These are phyloP conservation scores for Pythium angustatum DNA, from an alignment of 352 stramenopile genomes.

Conservation along the genomic window DNA sequence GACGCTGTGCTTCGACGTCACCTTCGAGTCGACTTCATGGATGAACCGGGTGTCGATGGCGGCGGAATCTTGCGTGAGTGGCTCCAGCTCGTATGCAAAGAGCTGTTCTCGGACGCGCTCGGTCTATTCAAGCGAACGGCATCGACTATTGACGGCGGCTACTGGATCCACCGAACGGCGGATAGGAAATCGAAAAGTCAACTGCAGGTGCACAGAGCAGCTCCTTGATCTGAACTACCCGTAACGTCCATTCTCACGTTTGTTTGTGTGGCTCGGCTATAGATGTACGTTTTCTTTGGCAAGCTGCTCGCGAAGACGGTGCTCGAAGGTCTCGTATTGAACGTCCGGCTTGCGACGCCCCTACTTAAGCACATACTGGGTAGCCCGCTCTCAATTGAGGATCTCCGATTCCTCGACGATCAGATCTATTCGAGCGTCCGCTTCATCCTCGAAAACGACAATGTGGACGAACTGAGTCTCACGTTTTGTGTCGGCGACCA, in stretches of 20 bases:
- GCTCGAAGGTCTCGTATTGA: conserved; percentile 74
- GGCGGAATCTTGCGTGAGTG: conserved; percentile 81
- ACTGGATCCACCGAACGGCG: conserved; percentile 59
- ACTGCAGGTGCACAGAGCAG: conserved; percentile 60
- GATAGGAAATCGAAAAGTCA: conserved; percentile 31
- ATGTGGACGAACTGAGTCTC: conserved; percentile 53
- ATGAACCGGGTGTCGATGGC: conserved; percentile 74
- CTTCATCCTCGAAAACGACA: conserved; percentile 59
- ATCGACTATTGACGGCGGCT: conserved; percentile 49
- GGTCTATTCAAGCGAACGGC: conserved; percentile 55
- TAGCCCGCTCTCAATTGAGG: conserved; percentile 49
- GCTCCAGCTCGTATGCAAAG: conserved; percentile 68
- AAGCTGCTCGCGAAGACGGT: conserved; percentile 67
- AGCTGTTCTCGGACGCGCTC: conserved; percentile 53
- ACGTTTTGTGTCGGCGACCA: conserved; percentile 62
- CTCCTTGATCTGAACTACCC: no score
- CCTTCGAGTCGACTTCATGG: conserved; percentile 85
- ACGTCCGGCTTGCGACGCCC: conserved; percentile 61
- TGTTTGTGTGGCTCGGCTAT: conserved; percentile 9
- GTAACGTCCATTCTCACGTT: no score
- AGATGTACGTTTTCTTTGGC: conserved; percentile 85
- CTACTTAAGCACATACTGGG: conserved; percentile 75
- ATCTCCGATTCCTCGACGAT: conserved; percentile 73
- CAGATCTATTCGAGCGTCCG: conserved; percentile 67
- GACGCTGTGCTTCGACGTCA: conserved; percentile 54